These are phyloP conservation scores for Articulospora tetracladia DNA, from an alignment of 495 filamentous ascomycete species.

Conservation along the genomic window DNA sequence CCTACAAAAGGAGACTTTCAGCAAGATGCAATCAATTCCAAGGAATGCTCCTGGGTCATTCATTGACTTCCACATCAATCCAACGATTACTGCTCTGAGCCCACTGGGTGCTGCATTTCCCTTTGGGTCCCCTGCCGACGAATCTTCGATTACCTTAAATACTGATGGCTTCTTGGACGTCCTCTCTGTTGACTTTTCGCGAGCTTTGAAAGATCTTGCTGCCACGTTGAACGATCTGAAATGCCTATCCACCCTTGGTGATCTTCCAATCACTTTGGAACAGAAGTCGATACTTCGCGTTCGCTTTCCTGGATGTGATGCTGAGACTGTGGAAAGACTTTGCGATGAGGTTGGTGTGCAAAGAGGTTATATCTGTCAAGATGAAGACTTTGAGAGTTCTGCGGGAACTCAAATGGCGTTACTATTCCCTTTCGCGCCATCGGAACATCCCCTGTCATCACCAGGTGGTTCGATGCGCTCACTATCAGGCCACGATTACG, in stretches of 20 bases:
- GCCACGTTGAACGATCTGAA: slow-evolving; percentile 78
- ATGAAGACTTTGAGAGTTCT: slow-evolving; percentile 63
- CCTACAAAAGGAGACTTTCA: slow-evolving; percentile 65
- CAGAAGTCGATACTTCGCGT: slow-evolving; percentile 61
- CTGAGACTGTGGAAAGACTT: slow-evolving; percentile 73
- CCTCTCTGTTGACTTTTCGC: slow-evolving; percentile 84
- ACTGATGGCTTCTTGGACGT: slow-evolving; percentile 76
- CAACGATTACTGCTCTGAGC: slow-evolving; percentile 81
- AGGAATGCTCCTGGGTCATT: slow-evolving; percentile 65
- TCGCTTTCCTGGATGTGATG: slow-evolving; percentile 88
- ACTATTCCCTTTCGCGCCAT: slow-evolving; percentile 80
- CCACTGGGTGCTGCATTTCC: slow-evolving; percentile 39
- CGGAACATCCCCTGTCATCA: slow-evolving; percentile 41
- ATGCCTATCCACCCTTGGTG: slow-evolving; percentile 68
- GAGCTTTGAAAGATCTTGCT: slow-evolving; percentile 78
- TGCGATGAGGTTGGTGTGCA: slow-evolving; percentile 83
- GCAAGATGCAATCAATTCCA: slow-evolving; percentile 52
- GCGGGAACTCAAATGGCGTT: slow-evolving; percentile 69
- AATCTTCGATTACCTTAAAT: slow-evolving; percentile 53
- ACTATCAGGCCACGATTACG: slow-evolving; percentile 26
- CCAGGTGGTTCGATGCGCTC: slow-evolving; percentile 41
- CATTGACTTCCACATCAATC: slow-evolving; percentile 80
- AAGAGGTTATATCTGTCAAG: slow-evolving; percentile 73
- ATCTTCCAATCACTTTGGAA: slow-evolving; percentile 74
- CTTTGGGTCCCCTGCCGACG: slow-evolving; percentile 18